These are phyloP conservation scores for Phylloporus sp. DNA, from an alignment of 768 basidiomycete species.

Conservation along the genomic window DNA sequence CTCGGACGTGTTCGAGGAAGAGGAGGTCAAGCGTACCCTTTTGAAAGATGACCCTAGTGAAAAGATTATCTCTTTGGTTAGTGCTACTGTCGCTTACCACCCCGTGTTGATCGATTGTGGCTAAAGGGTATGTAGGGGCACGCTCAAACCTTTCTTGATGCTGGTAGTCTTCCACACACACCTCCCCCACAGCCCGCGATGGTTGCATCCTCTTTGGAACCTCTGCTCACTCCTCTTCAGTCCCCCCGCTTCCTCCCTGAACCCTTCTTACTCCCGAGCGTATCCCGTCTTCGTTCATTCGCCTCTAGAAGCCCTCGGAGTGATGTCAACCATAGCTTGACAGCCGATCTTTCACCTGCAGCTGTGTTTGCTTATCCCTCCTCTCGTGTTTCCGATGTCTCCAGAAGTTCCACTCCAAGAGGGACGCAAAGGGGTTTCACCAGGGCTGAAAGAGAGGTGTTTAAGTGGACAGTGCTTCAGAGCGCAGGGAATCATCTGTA, in stretches of 20 bases:
- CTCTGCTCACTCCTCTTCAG: not conserved
- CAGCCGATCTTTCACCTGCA: conserved; percentile 41
- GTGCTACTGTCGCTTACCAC: conserved; percentile 16
- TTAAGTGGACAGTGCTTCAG: conserved; percentile 72
- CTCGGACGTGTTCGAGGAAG: conserved; percentile 44
- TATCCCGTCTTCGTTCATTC: conserved; percentile 76
- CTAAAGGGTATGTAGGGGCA: conserved; percentile 31
- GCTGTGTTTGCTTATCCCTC: conserved; percentile 50
- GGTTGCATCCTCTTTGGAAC: conserved; percentile 35
- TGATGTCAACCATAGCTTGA: conserved; percentile 41
- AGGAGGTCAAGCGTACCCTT: conserved; percentile 46
- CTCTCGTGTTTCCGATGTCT: conserved; percentile 69
- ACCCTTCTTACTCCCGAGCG: conserved; percentile 67
- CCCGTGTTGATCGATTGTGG: conserved; percentile 19
- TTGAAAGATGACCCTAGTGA: conserved; percentile 37
- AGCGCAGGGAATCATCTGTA: conserved; percentile 57
- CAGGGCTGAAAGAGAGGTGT: conserved; percentile 49
- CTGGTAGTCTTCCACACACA: conserved; percentile 39
- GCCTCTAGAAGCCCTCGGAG: conserved; percentile 45
- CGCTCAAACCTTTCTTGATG: conserved; percentile 34
- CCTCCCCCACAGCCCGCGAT: conserved; percentile 33
- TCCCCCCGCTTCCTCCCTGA: conserved; percentile 28
- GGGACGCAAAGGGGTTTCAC: conserved; percentile 16
- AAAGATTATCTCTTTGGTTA: conserved; percentile 30
- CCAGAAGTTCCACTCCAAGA: conserved; percentile 60